A percentile compares a stretch with the other conserved stretches of the same genome.
phyloP scores from a whole-genome alignment of 768 basidiomycete genomes.

The Cystobasidiopsis lactophilus region DNA sequence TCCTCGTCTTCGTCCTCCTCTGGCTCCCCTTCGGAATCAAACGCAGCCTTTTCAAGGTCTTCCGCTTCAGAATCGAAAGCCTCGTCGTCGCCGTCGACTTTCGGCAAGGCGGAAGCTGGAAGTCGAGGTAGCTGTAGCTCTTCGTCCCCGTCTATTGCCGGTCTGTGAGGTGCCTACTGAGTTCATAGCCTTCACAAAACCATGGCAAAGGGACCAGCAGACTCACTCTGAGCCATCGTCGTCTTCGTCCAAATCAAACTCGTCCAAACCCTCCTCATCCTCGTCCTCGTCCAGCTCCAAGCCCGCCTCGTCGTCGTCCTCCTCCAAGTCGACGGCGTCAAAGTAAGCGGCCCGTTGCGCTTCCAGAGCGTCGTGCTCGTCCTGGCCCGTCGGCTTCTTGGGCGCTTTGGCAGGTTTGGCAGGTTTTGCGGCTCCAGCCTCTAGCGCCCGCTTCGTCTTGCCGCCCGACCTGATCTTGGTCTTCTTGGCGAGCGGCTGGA shows the following conservation, averaged over 20 bases:
- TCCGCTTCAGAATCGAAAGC: slow-evolving; percentile 13
- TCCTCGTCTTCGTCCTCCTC: slow-evolving; percentile 31
- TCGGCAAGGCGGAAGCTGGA: too few relatives aligned
- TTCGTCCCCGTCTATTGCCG: not conserved
- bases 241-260: slow-evolving; percentile 24
- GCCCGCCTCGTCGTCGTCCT: too few relatives aligned
- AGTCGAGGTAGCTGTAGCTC: not conserved
- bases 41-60: slow-evolving; percentile 34
- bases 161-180: not conserved
- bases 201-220: not conserved
- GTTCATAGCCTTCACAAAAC: not conserved
- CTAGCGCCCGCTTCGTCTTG: too few relatives aligned
- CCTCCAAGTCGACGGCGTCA: slow-evolving; percentile 3
- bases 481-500: too few relatives aligned
- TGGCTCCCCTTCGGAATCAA: slow-evolving; percentile 30
- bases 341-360: not conserved
- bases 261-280: slow-evolving; percentile 9
- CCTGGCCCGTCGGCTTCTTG: too few relatives aligned
- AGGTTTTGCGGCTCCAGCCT: too few relatives aligned
- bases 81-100: too few relatives aligned
- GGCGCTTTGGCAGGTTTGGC: too few relatives aligned
- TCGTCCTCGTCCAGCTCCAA: slow-evolving; percentile 6
- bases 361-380: too few relatives aligned
- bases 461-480: too few relatives aligned
- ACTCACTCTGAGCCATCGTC: slow-evolving; percentile 1